Percentiles rank a stretch among this genome's conserved stretches.
Evolutionary conservation across 768 basidiomycete species (phyloP).

Genomic region (Suillus subalutaceus): DNA sequence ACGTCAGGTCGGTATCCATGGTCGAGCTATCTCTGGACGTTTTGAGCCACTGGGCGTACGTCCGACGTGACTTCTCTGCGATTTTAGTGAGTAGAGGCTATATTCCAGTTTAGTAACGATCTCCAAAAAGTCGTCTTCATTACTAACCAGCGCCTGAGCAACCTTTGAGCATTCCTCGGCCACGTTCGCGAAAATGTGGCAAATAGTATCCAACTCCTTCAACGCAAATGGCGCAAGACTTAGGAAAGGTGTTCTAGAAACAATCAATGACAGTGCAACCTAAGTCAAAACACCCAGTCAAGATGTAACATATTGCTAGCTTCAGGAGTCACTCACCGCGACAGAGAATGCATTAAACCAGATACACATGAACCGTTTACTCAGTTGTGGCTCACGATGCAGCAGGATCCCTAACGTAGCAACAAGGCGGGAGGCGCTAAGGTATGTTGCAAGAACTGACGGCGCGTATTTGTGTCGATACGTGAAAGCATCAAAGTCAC

Average conservation of each 20-base stretch:
- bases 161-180: slow-evolving; percentile 62
- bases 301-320: slow-evolving; percentile 6
- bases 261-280: slow-evolving; percentile 68
- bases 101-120: slow-evolving; percentile 2
- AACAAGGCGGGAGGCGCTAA: slow-evolving; percentile 59
- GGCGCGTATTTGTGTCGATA: slow-evolving; percentile 65
- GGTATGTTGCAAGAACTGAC: slow-evolving; percentile 71
- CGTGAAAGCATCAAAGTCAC: slow-evolving; percentile 52
- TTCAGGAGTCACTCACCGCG: slow-evolving; percentile 48
- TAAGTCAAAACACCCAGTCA: slow-evolving; percentile 21
- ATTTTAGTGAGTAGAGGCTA: slow-evolving; percentile 63
- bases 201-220: slow-evolving; percentile 60
- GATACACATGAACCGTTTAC: slow-evolving; percentile 66
- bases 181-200: slow-evolving; percentile 58
- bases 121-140: slow-evolving; percentile 1
- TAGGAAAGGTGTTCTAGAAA: slow-evolving; percentile 61
- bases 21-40: slow-evolving; percentile 19
- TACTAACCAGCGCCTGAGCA: slow-evolving; percentile 57
- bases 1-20: slow-evolving; percentile 32
- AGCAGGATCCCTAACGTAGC: slow-evolving; percentile 58
- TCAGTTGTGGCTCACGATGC: slow-evolving; percentile 60
- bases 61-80: slow-evolving; percentile 50
- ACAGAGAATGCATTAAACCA: slow-evolving; percentile 80
- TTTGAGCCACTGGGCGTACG: slow-evolving; percentile 44
- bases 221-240: slow-evolving; percentile 62